Evolutionary conservation across 176 grass and related monocot genomes (phyloP).

Genomic region (Cocos nucifera): DNA sequence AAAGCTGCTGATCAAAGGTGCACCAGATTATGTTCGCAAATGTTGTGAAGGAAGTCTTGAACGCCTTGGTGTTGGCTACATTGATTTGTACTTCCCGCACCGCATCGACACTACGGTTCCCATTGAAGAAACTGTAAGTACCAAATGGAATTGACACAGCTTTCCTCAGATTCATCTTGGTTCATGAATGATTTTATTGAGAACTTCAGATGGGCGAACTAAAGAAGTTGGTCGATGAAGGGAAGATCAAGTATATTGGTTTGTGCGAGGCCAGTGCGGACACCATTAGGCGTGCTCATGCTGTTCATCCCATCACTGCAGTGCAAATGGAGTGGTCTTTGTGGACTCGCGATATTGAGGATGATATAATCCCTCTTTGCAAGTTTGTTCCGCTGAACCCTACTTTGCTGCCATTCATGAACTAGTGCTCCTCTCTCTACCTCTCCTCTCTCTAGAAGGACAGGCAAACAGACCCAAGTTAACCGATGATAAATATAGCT

Average conservation of each 20-base stretch:
- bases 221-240: slow-evolving; percentile 73
- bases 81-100: slow-evolving; percentile 85
- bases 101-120: slow-evolving; percentile 61
- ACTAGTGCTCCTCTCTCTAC: too few species aligned
- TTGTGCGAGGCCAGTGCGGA: slow-evolving; percentile 61
- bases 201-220: slow-evolving; percentile 46
- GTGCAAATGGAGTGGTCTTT: slow-evolving; percentile 77
- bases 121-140: slow-evolving; percentile 75
- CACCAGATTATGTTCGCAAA: slow-evolving; percentile 44
- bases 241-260: slow-evolving; percentile 68
- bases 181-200: too few species aligned
- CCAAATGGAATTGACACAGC: not conserved
- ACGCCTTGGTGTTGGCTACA: slow-evolving; percentile 57
- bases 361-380: slow-evolving; percentile 72
- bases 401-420: too few species aligned
- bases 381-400: slow-evolving; percentile 27
- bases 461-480: too few species aligned
- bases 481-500: too few species aligned
- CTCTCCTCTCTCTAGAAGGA: too few species aligned
- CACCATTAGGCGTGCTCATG: slow-evolving; percentile 60
- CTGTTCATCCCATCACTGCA: slow-evolving; percentile 64
- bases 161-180: too few species aligned
- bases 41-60: slow-evolving; percentile 53
- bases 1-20: slow-evolving; percentile 50
- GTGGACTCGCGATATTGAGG: slow-evolving; percentile 77